Evolutionary conservation across 2,329 filamentous ascomycete species (phyloP), one percentile per base, ranked within the genome.

Genomic region (Xylariomycetidae sp.): DNA sequence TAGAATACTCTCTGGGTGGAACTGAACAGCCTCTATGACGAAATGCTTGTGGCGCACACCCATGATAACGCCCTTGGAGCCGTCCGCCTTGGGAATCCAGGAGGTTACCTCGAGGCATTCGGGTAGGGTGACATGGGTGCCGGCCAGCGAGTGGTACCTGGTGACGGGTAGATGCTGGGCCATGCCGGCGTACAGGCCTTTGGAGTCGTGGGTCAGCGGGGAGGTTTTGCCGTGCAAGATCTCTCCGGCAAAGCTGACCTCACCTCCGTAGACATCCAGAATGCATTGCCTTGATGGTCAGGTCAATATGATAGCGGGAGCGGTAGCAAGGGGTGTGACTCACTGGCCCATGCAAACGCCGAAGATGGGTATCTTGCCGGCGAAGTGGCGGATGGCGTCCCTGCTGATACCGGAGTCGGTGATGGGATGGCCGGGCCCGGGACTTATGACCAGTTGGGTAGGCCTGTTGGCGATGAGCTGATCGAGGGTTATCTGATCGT

Each of bases 311-410:
- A 7, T 18, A 15, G 22, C 26, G 25, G 13, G 15, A 13, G n/a
- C 20, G 20, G n/a, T 23, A 23, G n/a, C 8, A n/a, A 23, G 20
- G 20, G 8, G 20, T 13, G 29, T n/a, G 20, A 74, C 80, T 71
- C 62, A 85, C 80, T 96, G 83, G 49, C 92, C 92, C 90, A 98
- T 97, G 57, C 92, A 98, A 18, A 98, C 92, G n/a, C 92, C 92
- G 33, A 98, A 77, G 11, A 98, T 80, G 9, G 92, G 92, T 30
- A 98, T 86, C 64, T 95, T 97, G 48, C 92, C 92, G 18, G 84
- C 80, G 61, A 97, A 98, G 60, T 96, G 73, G 50, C 80, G 73
- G 54, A 98, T 95, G 26, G 88, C 89, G 62, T 87, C 87, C 56
- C 88, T 88, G 62, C 89, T 96, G 53, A 98, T 79, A 36, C 92